phyloP scores from a whole-genome alignment of 441 rosid genomes.

The Pelargonium fulgidum region DNA sequence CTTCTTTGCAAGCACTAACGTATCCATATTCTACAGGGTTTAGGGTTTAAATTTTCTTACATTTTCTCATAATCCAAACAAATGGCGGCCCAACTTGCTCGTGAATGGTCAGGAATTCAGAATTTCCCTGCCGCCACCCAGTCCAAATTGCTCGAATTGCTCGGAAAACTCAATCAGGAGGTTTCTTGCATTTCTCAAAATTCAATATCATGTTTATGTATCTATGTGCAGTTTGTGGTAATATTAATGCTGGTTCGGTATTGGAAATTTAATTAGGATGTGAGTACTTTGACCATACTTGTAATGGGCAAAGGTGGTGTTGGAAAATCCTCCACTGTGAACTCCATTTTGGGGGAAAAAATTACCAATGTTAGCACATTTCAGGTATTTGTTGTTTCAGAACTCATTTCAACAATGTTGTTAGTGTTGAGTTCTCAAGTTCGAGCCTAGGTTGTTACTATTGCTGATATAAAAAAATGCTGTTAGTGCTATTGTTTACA shows the following conservation, averaged over 20 bases:
- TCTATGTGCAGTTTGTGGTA: not conserved
- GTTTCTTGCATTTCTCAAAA: constrained; percentile 20
- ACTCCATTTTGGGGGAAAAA: constrained; percentile 44
- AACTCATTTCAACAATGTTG: not conserved
- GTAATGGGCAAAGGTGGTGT: constrained; percentile 58
- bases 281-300: constrained; percentile 39
- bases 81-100: constrained; percentile 34
- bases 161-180: constrained; percentile 45
- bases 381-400: constrained; percentile 32
- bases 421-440: too few relatives aligned
- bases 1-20: not conserved
- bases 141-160: constrained; percentile 42
- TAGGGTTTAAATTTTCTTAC: not conserved
- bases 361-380: constrained; percentile 48
- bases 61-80: not conserved
- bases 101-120: constrained; percentile 50
- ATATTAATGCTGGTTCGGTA: too few relatives aligned
- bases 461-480: too few relatives aligned
- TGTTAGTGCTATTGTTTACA: too few relatives aligned
- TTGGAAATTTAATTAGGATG: constrained; percentile 27
- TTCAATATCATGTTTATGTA: constrained; percentile 6
- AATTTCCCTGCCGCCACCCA: constrained; percentile 52
- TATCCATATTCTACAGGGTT: not conserved
- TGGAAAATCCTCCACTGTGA: constrained; percentile 52
- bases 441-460: too few relatives aligned